Conservation (phyloP, 176 grass and related monocot species). For the maize (Zea mays) region Zm-B73-REFERENCE-NAM-5.0 NC_050101.1:107908501-107909000, state of each 20-base stretch:
- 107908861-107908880: conserved; percentile 13
- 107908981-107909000: conserved; percentile 61
- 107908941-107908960: conserved; percentile 92
- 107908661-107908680: conserved; percentile 93
- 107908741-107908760: conserved; percentile 72
- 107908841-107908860: conserved; percentile 18
- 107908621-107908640: conserved; percentile 89
- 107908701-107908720: conserved; percentile 74
- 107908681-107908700: conserved; percentile 92
- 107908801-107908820: conserved; percentile 75
- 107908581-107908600: conserved; percentile 28
- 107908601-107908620: conserved; percentile 81
- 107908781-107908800: conserved; percentile 83
- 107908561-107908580: background rate
- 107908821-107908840: conserved; percentile 31
- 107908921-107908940: conserved; percentile 25
- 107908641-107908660: conserved; percentile 75
- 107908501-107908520: conserved; percentile 15
- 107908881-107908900: conserved; percentile 3
- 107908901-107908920: background rate
- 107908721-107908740: conserved; percentile 71
- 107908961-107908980: conserved; percentile 69
- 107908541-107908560: background rate
- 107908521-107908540: conserved; percentile 23
- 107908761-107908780: conserved; percentile 76